Percentiles rank a stretch among this genome's conserved stretches.
phyloP scores from a whole-genome alignment of 1,139 yeast species.

The Taphrina betulina region DNA sequence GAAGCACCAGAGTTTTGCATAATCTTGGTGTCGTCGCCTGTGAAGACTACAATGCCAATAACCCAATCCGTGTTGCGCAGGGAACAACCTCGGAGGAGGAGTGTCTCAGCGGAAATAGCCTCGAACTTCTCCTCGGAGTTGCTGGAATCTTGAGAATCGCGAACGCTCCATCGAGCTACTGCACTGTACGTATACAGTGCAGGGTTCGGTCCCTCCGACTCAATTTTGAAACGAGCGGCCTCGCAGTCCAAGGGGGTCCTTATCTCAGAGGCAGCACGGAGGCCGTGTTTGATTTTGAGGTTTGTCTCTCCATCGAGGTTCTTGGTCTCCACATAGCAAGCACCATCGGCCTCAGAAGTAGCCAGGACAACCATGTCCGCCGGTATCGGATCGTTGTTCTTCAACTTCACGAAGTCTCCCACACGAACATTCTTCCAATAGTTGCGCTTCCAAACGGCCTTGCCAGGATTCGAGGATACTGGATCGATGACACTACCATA shows the following conservation, averaged over 20 bases:
- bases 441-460: conserved; percentile 60
- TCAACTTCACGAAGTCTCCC: conserved; percentile 82
- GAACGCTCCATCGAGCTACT: conserved; percentile 59
- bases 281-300: conserved; percentile 72
- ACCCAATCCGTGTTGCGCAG: conserved; percentile 92
- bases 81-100: conserved; percentile 85
- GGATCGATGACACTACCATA: conserved; percentile 43
- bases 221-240: conserved; percentile 75
- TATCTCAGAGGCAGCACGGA: conserved; percentile 65
- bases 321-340: conserved; percentile 89
- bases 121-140: conserved; percentile 49
- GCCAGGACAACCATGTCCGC: conserved; percentile 81
- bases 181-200: conserved; percentile 85
- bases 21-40: conserved; percentile 88
- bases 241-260: conserved; percentile 71
- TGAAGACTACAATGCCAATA: conserved; percentile 81
- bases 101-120: conserved; percentile 74
- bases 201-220: conserved; percentile 86
- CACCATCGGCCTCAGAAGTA: conserved; percentile 84
- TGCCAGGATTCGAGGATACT: conserved; percentile 42
- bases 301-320: conserved; percentile 97
- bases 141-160: conserved; percentile 37
- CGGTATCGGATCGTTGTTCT: conserved; percentile 88
- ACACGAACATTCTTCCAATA: conserved; percentile 87
- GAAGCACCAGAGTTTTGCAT: conserved; percentile 92